Conservation (phyloP, 202 grass and related monocot genomes). For the Saccharum hybrid region DNA sequence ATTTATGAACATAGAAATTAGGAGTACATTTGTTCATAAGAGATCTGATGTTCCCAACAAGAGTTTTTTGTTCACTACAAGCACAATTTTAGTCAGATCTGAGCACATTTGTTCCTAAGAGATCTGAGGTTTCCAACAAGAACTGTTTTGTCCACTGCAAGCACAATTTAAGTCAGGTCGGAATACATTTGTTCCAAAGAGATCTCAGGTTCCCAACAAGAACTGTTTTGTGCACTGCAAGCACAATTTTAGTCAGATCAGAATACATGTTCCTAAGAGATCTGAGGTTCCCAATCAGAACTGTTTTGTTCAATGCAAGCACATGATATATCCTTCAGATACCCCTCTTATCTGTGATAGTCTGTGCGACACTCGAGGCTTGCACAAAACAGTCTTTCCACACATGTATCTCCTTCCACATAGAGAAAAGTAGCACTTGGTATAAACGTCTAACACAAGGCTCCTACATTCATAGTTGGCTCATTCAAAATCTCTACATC, state of each 20-base stretch:
- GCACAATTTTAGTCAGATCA: slow-evolving; percentile 1
- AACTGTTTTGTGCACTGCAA: slow-evolving; percentile 1
- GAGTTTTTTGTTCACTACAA: slow-evolving; percentile 7
- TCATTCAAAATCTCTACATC: neutral
- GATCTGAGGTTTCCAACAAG: neutral
- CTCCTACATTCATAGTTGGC: neutral
- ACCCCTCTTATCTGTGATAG: neutral
- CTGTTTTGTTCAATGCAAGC: slow-evolving; percentile 19
- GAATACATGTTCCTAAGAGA: neutral
- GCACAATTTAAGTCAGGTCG: neutral
- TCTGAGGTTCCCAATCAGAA: neutral
- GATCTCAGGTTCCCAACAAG: neutral
- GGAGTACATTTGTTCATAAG: neutral
- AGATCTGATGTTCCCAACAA: neutral
- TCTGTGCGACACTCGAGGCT: neutral
- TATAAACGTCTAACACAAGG: slow-evolving; percentile 14
- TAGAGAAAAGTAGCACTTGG: slow-evolving; percentile 8
- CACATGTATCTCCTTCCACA: slow-evolving; percentile 12
- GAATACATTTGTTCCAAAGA: neutral
- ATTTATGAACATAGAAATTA: slow-evolving; percentile 5
- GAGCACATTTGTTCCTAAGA: neutral
- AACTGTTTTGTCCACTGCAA: slow-evolving; percentile 17
- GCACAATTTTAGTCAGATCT: slow-evolving; percentile 10
- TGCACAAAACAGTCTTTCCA: slow-evolving; percentile 15
- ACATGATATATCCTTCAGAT: slow-evolving; percentile 13